Evolutionary conservation across 1,284 basidiomycete genomes (phyloP), one percentile per base, ranked within the genome.

Genomic region (Albatrellus sp.): DNA sequence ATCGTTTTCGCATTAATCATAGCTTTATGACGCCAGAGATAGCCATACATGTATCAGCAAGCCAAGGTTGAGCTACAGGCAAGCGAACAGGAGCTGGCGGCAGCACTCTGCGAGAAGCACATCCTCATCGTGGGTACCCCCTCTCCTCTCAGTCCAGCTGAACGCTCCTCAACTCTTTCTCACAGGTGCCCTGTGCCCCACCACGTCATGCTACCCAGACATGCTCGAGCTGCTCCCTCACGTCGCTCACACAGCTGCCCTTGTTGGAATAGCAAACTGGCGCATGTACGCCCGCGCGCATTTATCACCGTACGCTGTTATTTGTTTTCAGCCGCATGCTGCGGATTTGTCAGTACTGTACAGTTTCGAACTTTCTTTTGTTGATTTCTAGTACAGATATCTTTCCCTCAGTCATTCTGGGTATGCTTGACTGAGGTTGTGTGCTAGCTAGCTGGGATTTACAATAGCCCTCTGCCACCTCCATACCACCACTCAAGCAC

Each of bases 191-290:
- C 71, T 90, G 12, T 73, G 85, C 1, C 80, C 80, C 1, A 77
- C 94, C 20, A 70, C 81, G 0, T 70, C 73, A 0, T 59, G 63
- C 0, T 77, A 82, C 53, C 76, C 94, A 19, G 73, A 71, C 11
- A 73, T 92, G 19, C 73, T 94, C 14, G 78, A 82, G 52, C 67
- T 82, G 1, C 66, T 90, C 17, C 68, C 69, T 91, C 43, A 69
- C 84, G 17, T 77, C 78, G 2, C 60, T 74, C 14, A 67, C 70
- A 12, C 64, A 80, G 20, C 60, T n/a, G n/a, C n/a, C n/a, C n/a
- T n/a, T n/a, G n/a, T n/a, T n/a, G n/a, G n/a, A n/a, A n/a, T n/a
- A n/a, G n/a, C n/a, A n/a, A n/a, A n/a, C n/a, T n/a, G n/a, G n/a
- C n/a, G n/a, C n/a, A n/a, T n/a, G n/a, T n/a, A n/a, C n/a, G n/a